Conservation (phyloP, 106 monocot species). For the Allium fistulosum region DNA sequence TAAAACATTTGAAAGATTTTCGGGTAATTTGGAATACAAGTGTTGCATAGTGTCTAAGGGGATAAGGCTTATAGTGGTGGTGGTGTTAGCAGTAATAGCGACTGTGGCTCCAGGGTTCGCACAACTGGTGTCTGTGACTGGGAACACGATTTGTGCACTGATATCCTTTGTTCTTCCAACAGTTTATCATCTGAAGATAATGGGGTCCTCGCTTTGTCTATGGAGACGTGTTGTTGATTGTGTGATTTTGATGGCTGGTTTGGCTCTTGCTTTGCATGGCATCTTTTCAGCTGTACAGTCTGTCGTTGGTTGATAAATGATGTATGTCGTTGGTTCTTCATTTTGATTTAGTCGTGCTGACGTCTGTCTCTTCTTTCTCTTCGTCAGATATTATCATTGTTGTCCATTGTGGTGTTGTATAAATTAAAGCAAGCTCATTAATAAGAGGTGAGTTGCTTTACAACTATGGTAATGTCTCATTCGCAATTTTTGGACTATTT, state of each 20-base stretch:
- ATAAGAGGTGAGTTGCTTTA: no score
- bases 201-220: constrained; percentile 1
- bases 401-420: no score
- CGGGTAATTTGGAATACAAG: no score
- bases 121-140: not conserved
- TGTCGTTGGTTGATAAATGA: no score
- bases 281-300: not conserved
- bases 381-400: no score
- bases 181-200: constrained; percentile 7
- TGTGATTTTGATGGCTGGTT: not conserved
- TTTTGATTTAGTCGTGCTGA: no score
- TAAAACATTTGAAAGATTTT: not conserved
- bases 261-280: not conserved
- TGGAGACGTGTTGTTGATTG: not conserved
- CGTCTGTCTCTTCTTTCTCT: no score
- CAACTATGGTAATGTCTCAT: no score
- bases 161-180: constrained; percentile 4
- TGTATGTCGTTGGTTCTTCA: no score
- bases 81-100: not conserved
- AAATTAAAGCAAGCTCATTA: no score
- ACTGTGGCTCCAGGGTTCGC: not conserved
- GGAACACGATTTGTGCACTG: constrained; percentile 5
- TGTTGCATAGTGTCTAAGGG: not conserved
- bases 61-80: not conserved
- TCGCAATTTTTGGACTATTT: no score